Percentiles rank a stretch among this genome's conserved stretches.
phyloP scores from a whole-genome alignment of 1,139 yeast genomes.

The Diutina neorugosa region DNA sequence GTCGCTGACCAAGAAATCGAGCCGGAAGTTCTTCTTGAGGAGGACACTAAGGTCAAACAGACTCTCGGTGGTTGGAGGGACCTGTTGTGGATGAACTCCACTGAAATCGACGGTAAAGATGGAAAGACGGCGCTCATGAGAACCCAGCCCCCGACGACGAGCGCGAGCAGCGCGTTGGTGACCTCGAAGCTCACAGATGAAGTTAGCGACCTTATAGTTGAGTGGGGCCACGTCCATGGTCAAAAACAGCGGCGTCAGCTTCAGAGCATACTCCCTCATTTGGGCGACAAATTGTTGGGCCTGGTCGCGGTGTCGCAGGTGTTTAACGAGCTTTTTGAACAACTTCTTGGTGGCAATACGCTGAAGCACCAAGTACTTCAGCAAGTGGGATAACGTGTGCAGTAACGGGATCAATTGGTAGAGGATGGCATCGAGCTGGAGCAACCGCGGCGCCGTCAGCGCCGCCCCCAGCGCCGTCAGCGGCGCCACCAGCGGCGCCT shows the following conservation, averaged over 20 bases:
- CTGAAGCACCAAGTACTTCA: constrained; percentile 69
- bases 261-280: neutral
- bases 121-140: neutral
- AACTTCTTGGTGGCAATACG: constrained; percentile 73
- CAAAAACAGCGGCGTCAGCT: neutral
- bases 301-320: constrained; percentile 23
- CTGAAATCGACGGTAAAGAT: neutral
- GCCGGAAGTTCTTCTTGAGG: constrained; percentile 27
- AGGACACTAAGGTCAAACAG: constrained; percentile 20
- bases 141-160: neutral
- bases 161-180: neutral
- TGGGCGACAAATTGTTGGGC: neutral
- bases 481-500: neutral
- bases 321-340: constrained; percentile 66
- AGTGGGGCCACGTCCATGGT: neutral
- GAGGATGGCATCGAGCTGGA: constrained; percentile 14
- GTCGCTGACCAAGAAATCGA: constrained; percentile 24
- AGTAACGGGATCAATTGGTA: constrained; percentile 31
- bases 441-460: constrained; percentile 7
- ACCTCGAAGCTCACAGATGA: neutral
- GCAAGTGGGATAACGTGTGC: constrained; percentile 51
- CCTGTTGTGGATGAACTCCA: neutral
- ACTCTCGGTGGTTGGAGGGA: neutral
- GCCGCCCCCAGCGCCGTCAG: neutral
- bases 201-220: neutral